Conservation (phyloP, 805 yeast species). For the Candida fluviatilis region DNA sequence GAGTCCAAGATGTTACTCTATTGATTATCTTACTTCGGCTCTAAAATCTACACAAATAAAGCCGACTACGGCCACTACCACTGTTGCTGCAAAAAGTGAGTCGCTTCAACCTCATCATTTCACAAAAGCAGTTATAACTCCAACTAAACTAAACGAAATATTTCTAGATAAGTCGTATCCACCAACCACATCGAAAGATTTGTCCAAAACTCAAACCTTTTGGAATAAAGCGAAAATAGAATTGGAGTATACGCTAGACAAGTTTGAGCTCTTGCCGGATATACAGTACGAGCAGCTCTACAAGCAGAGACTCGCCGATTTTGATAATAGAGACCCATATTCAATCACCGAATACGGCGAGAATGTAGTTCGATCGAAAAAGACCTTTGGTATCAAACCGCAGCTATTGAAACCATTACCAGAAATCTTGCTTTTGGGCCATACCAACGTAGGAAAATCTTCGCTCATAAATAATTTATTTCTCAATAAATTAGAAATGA, state of each 20-base stretch:
- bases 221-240: conserved; percentile 44
- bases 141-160: conserved; percentile 16
- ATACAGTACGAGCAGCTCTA: conserved; percentile 30
- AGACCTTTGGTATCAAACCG: conserved; percentile 33
- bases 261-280: conserved; percentile 56
- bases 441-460: conserved; percentile 86
- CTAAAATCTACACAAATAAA: background rate
- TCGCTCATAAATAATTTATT: conserved; percentile 64
- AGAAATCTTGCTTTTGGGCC: conserved; percentile 72
- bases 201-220: conserved; percentile 22
- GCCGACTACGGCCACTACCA: background rate
- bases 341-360: conserved; percentile 18
- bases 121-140: conserved; percentile 15
- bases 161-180: conserved; percentile 16
- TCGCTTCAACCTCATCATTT: background rate
- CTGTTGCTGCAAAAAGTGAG: background rate
- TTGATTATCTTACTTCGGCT: conserved; percentile 8
- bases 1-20: conserved; percentile 2
- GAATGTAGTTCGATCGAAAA: conserved; percentile 13
- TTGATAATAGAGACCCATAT: conserved; percentile 19
- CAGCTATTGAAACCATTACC: conserved; percentile 42
- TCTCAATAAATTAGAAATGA: conserved; percentile 29
- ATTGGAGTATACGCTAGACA: conserved; percentile 59
- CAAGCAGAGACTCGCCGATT: conserved; percentile 13
- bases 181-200: conserved; percentile 10